These are phyloP conservation scores for Warburgia ugandensis DNA, from an alignment of 164 flowering plant species.

Conservation along the genomic window DNA sequence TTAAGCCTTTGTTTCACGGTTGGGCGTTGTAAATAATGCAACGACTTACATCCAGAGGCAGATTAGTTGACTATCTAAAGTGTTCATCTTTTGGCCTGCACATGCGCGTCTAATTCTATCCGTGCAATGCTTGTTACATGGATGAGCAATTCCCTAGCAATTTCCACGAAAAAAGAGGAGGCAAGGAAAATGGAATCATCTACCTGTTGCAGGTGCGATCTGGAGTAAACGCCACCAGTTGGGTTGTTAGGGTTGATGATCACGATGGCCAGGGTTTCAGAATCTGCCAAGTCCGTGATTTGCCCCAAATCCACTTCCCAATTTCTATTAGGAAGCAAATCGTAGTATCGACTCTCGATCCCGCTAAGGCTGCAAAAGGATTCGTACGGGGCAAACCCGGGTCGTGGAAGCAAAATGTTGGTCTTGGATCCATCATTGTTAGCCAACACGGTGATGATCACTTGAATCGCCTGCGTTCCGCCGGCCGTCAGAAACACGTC, in stretches of 20 bases:
- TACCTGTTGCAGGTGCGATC: constrained; percentile 70
- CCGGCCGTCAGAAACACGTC: constrained; percentile 84
- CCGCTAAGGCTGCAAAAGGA: constrained; percentile 51
- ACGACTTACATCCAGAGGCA: no score
- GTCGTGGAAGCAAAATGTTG: constrained; percentile 82
- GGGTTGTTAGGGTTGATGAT: constrained; percentile 93
- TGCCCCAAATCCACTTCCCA: constrained; percentile 86
- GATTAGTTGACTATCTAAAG: neutral
- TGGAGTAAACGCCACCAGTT: constrained; percentile 70
- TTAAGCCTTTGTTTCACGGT: no score
- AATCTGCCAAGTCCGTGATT: constrained; percentile 65
- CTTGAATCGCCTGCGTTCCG: constrained; percentile 85
- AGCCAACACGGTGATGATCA: constrained; percentile 51
- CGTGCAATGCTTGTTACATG: no score
- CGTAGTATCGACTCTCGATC: constrained; percentile 59
- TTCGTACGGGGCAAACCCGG: constrained; percentile 83
- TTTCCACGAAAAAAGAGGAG: no score
- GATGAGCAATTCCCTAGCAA: neutral
- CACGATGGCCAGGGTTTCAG: constrained; percentile 79
- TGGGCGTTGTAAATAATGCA: no score
- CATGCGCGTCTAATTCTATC: no score
- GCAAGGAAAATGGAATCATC: neutral
- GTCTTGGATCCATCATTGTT: constrained; percentile 79
- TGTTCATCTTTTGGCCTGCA: no score
- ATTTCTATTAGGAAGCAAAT: constrained; percentile 65